These are phyloP conservation scores for Termitomyces sp. DNA, from an alignment of 768 basidiomycete genomes.

Conservation along the genomic window DNA sequence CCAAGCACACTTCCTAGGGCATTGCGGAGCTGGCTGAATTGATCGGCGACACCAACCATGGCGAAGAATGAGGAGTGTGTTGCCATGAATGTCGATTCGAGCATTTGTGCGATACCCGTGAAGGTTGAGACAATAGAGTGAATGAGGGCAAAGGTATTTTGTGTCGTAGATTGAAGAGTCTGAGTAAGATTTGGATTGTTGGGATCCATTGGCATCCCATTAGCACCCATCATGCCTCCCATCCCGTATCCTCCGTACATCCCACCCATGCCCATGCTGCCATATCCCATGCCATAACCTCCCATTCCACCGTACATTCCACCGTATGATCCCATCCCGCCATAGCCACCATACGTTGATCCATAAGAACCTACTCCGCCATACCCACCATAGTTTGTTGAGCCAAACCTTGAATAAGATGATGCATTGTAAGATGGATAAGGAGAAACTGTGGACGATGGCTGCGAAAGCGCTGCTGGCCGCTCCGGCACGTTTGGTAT, in stretches of 20 bases:
- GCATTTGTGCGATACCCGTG: conserved; percentile 92
- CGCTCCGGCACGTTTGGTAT: conserved; percentile 53
- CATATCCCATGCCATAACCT: conserved; percentile 32
- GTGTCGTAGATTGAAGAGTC: conserved; percentile 84
- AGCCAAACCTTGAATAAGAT: conserved; percentile 41
- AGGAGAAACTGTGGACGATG: conserved; percentile 39
- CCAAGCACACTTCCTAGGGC: conserved; percentile 93
- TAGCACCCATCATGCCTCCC: conserved; percentile 41
- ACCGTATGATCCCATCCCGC: conserved; percentile 20
- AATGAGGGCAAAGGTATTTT: conserved; percentile 88
- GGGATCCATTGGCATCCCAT: conserved; percentile 45
- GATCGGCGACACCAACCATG: conserved; percentile 95
- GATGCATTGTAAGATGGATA: conserved; percentile 39
- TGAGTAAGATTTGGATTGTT: conserved; percentile 75
- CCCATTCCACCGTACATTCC: conserved; percentile 28
- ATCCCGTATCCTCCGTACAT: conserved; percentile 29
- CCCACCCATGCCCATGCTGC: conserved; percentile 30
- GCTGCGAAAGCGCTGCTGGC: conserved; percentile 50
- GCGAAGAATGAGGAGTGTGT: conserved; percentile 95
- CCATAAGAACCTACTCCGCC: conserved; percentile 30
- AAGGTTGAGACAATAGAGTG: conserved; percentile 96
- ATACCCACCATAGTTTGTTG: conserved; percentile 27
- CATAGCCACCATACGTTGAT: conserved; percentile 17
- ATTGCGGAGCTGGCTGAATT: conserved; percentile 87
- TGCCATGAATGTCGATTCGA: conserved; percentile 97